Conservation (phyloP, 2,329 filamentous ascomycete species). For the Clonostachys byssicola region DNA sequence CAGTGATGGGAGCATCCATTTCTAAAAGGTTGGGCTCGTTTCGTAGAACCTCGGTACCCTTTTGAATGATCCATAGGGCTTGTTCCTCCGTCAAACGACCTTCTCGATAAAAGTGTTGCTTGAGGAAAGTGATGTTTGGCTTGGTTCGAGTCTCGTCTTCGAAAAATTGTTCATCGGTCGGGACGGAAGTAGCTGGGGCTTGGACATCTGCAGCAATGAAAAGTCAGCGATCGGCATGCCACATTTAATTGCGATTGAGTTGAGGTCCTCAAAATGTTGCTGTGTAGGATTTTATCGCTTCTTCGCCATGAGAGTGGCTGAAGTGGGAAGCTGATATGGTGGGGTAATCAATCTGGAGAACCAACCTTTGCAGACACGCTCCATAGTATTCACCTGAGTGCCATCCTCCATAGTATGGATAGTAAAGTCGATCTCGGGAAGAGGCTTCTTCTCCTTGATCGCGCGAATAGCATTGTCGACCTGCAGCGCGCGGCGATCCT, state of each 20-base stretch:
- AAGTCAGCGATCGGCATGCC: not conserved
- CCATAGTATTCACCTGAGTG: conserved; percentile 87
- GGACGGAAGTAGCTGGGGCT: conserved; percentile 89
- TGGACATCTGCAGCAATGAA: conserved; percentile 70
- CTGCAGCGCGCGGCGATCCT: conserved; percentile 53
- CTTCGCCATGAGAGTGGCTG: too few relatives aligned
- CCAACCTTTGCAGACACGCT: conserved; percentile 97
- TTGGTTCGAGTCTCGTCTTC: conserved; percentile 81
- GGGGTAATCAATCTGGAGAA: not conserved
- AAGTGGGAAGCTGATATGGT: not conserved
- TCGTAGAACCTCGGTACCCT: conserved; percentile 82
- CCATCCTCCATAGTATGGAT: conserved; percentile 99
- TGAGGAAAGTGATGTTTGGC: conserved; percentile 89
- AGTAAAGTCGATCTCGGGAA: conserved; percentile 97
- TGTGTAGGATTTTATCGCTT: too few relatives aligned
- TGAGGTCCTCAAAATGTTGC: too few relatives aligned
- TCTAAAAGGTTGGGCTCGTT: conserved; percentile 93
- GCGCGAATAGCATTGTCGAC: conserved; percentile 90
- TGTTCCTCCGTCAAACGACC: conserved; percentile 96
- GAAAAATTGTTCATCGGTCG: conserved; percentile 92
- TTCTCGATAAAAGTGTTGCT: conserved; percentile 98
- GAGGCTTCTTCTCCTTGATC: conserved; percentile 89
- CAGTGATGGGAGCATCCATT: conserved; percentile 99
- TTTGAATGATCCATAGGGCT: conserved; percentile 89
- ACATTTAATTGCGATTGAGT: too few relatives aligned